phyloP scores from a whole-genome alignment of 495 filamentous ascomycete species.

The Podospora bellae-mahoneyi region DNA sequence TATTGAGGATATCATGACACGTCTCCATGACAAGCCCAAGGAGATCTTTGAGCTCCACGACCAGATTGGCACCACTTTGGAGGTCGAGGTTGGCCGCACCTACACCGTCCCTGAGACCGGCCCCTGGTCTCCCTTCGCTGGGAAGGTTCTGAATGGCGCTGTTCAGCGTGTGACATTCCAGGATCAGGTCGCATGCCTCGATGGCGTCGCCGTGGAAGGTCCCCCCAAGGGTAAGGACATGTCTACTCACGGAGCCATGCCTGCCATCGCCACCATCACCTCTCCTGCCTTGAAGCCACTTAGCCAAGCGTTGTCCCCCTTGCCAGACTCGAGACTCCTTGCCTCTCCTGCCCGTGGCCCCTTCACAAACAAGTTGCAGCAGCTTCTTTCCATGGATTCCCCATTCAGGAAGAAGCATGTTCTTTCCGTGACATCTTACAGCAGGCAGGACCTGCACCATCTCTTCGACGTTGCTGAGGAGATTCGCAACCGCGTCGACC shows the following conservation, averaged over 20 bases:
- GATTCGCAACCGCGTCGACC: constrained; percentile 89
- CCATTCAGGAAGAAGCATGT: constrained; percentile 84
- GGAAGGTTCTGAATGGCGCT: constrained; percentile 66
- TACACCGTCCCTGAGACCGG: constrained; percentile 55
- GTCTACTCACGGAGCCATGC: constrained; percentile 64
- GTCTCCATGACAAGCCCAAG: constrained; percentile 78
- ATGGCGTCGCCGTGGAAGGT: constrained; percentile 59
- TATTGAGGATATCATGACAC: constrained; percentile 65
- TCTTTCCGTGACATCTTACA: constrained; percentile 85
- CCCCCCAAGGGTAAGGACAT: constrained; percentile 66
- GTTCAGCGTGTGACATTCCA: constrained; percentile 79
- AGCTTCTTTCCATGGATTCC: constrained; percentile 69
- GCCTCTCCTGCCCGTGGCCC: not conserved
- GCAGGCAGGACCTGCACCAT: constrained; percentile 77
- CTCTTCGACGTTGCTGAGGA: constrained; percentile 96
- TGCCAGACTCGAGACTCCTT: constrained; percentile 15
- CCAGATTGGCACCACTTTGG: constrained; percentile 67
- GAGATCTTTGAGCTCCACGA: constrained; percentile 85
- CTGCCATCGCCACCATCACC: constrained; percentile 40
- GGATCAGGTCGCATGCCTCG: constrained; percentile 70
- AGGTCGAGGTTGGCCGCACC: constrained; percentile 70
- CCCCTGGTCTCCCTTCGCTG: constrained; percentile 72
- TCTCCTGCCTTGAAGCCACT: constrained; percentile 55
- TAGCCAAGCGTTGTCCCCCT: constrained; percentile 37
- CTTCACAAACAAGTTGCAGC: constrained; percentile 47